Evolutionary conservation across 495 filamentous ascomycete genomes (phyloP), one percentile per base, ranked within the genome.

Genomic region (Penicillium lagena): DNA sequence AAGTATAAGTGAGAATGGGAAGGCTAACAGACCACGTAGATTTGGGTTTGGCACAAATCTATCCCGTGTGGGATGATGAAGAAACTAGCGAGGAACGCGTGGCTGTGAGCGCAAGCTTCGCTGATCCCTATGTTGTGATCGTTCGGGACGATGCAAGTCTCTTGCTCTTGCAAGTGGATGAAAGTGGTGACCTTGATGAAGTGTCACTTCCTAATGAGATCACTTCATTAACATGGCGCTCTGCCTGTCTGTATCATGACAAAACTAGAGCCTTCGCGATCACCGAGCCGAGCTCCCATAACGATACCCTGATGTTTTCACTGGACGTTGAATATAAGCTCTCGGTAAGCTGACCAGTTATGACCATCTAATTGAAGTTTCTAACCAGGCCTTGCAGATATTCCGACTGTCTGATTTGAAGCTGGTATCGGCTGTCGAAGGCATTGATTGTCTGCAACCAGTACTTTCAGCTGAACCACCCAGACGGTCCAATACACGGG

Each of bases 61-160:
- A 95, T 43, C 88, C 89, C 2, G 82, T 96, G 69, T 77, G 80
- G 43, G 91, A 97, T 49, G 93, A 96, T 49, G 93, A 96, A 52
- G 86, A 87, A 37, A 88, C 80, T 0, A 89, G 82, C 13, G 86
- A 89, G 31, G 82, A 83, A 49, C 81, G 87, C 5, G 73, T 80
- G 32, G 83, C 90, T 22, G 66, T 88, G 34, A 86, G 77, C 54
- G 84, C 85, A n/a, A 93, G 86, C 61, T 87, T 97, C 52, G 73
- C 76, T 10, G 93, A 96, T 56, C 89, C 90, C 7, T 96, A 86
- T 58, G 56, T 99, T n/a, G 69, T 95, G 2, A 76, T 99, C 4
- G 59, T 96, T 35, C 77, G 86, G 44, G 87, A 95, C 45, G 89
- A 96, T 60, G 77, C 76, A 1, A 89, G 84, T 39, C 72, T 87